phyloP scores from a whole-genome alignment of 2,329 filamentous ascomycete genomes.

The Hypoxylon sp. region DNA sequence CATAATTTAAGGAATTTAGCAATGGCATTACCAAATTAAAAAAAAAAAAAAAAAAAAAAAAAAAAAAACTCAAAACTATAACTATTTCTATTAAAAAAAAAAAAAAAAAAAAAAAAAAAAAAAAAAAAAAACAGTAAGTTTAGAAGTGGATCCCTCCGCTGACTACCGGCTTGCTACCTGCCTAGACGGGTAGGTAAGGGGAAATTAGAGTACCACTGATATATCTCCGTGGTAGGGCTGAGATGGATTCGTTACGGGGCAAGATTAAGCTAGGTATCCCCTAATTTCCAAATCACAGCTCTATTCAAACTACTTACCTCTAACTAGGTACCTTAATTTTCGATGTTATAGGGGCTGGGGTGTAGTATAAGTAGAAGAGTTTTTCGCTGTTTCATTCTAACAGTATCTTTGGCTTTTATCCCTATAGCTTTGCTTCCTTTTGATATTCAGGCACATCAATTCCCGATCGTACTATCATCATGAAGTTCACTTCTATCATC shows the following conservation, averaged over 20 bases:
- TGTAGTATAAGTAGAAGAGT: neutral
- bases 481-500: conserved; percentile 45
- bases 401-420: neutral
- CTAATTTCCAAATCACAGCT: neutral
- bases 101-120: too few relatives aligned
- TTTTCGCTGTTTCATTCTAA: neutral
- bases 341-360: neutral
- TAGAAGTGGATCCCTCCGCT: neutral
- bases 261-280: neutral
- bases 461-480: conserved; percentile 9
- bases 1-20: too few relatives aligned
- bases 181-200: neutral
- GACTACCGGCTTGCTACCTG: too few relatives aligned
- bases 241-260: neutral
- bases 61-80: too few relatives aligned
- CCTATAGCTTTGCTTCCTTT: neutral
- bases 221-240: conserved; percentile 4
- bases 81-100: too few relatives aligned
- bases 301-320: neutral
- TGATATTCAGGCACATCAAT: neutral
- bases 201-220: neutral
- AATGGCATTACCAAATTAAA: too few relatives aligned
- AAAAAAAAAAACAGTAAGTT: neutral
- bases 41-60: too few relatives aligned
- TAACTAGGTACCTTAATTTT: neutral